Base-by-base conservation (phyloP, 306 rosid species). In the Dalbergia oliveri region DNA sequence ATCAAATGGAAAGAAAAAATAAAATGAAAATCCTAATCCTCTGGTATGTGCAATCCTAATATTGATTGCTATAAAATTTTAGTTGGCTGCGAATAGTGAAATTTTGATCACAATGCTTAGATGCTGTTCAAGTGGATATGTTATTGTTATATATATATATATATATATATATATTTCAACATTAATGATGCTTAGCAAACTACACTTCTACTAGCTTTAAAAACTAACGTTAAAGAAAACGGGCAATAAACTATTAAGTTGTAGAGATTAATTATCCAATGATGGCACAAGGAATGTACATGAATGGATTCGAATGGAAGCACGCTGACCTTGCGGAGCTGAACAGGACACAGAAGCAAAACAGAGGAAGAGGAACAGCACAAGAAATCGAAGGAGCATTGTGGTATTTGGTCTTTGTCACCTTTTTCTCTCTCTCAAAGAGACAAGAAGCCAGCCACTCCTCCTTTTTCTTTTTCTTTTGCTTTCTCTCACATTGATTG, bases 291-390 rank as follows among this genome's bases (percentile, higher is more conserved):
- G 15, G 77, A 73, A n/a, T 23, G 15, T 16, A 11, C 76, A 68
- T 34, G 39, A 58, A 10, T 12, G 39, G 4, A 3, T 16, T 26
- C 31, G 31, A 26, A 26, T 26, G 31, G 13, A 18, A 1, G 18
- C 31, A 78, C 56, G 69, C 89, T 87, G 69, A 93, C 97, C 80
- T 31, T 54, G 76, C 8, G 18, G 47, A 60, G 94, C 90, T n/a
- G 87, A 70, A 81, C 56, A 79, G 37, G 67, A 73, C 66, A 81
- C 66, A 58, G 72, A 70, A 61, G 67, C 74, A 3, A 76, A 84
- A 79, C 81, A 66, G 84, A 86, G 34, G n/a, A 88, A 18, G 65
- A 80, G 8, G 39, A 60, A 23, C n/a, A 60, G 35, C 66, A 71
- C 84, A 56, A 78, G 84, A 79, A 84, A 80, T 86, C 83, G 80